Conservation (phyloP, 192 early-diverging fungal species). For the Podila epicladia region DNA sequence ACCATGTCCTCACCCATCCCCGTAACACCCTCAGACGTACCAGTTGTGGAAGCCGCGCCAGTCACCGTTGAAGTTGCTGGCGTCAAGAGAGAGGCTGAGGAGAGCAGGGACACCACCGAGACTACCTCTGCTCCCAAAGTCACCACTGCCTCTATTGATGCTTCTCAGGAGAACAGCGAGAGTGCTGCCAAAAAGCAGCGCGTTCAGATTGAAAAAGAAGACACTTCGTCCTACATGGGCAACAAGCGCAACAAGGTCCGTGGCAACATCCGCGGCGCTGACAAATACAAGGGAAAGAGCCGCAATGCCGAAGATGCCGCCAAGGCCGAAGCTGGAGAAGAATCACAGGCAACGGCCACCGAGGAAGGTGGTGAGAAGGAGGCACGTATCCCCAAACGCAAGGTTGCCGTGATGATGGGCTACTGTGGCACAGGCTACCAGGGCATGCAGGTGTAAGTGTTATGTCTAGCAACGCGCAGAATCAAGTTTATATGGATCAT, state of each 20-base stretch:
- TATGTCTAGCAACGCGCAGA: neutral
- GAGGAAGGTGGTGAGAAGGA: slow-evolving; percentile 55
- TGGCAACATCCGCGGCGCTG: slow-evolving; percentile 46
- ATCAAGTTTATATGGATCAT: no score
- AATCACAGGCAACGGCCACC: neutral
- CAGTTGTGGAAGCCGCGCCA: neutral
- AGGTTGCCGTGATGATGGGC: slow-evolving; percentile 90
- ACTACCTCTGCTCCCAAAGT: neutral
- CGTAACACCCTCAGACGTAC: neutral
- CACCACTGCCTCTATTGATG: neutral
- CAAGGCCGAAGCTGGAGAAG: neutral
- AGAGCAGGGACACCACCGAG: neutral
- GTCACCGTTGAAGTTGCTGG: neutral
- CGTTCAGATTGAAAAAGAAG: slow-evolving; percentile 20
- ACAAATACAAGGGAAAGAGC: slow-evolving; percentile 46
- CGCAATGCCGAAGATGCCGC: slow-evolving; percentile 24
- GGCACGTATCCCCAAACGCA: slow-evolving; percentile 80
- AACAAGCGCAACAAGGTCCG: slow-evolving; percentile 41
- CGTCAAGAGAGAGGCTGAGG: neutral
- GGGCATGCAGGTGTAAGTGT: slow-evolving; percentile 92
- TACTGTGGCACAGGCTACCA: slow-evolving; percentile 96
- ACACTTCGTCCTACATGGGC: slow-evolving; percentile 37
- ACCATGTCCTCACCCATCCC: neutral
- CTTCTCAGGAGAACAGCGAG: neutral
- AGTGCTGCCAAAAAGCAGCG: slow-evolving; percentile 36